Conservation (phyloP, 495 filamentous ascomycete species). For the Glarea lozoyensis region DNA sequence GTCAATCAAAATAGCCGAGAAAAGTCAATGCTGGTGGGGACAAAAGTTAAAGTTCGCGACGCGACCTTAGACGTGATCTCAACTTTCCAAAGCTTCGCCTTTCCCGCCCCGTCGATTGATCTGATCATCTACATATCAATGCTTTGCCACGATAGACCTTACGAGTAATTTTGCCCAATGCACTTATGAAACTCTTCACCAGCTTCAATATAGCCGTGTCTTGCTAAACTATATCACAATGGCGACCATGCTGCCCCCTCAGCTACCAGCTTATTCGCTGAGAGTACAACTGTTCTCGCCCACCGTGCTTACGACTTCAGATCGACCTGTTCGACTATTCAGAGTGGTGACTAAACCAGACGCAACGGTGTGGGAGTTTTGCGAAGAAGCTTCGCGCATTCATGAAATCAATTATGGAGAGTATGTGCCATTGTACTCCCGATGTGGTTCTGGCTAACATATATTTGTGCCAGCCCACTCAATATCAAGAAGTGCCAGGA, state of each 20-base stretch:
- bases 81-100: no score
- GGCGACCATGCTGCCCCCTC: constrained; percentile 16
- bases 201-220: no score
- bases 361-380: constrained; percentile 17
- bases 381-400: constrained; percentile 14
- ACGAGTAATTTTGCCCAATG: no score
- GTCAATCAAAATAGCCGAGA: no score
- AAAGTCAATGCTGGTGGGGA: no score
- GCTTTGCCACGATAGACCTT: no score
- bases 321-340: constrained; percentile 18
- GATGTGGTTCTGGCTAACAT: constrained; percentile 1
- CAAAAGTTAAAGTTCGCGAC: no score
- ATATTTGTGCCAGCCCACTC: constrained; percentile 9
- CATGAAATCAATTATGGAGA: constrained; percentile 20
- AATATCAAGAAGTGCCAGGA: constrained; percentile 22
- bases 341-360: constrained; percentile 16
- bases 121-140: no score
- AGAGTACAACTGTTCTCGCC: constrained; percentile 19
- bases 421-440: constrained; percentile 5
- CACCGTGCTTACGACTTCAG: constrained; percentile 7
- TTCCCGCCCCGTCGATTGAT: no score
- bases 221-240: constrained; percentile 10
- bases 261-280: constrained; percentile 14
- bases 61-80: no score
- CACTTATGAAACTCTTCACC: no score